These are phyloP conservation scores for Phanerodontia chrysosporium DNA, from an alignment of 768 basidiomycete genomes.

Conservation along the genomic window DNA sequence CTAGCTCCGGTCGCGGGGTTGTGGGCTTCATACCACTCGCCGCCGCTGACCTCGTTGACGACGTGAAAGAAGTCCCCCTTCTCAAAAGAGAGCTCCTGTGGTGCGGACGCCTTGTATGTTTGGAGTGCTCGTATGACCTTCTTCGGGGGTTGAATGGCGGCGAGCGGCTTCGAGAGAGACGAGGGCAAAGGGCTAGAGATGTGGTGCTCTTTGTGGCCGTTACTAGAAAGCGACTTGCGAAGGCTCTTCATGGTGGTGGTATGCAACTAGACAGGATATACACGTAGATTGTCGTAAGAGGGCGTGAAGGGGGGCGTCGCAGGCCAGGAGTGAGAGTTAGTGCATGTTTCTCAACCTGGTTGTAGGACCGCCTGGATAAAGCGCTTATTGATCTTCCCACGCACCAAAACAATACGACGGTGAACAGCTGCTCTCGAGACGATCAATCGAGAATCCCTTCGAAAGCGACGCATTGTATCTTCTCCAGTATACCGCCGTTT, in stretches of 20 bases:
- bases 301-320: conserved; percentile 21
- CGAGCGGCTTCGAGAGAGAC: conserved; percentile 59
- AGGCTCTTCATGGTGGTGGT: conserved; percentile 67
- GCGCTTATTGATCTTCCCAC: conserved; percentile 11
- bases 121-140: conserved; percentile 89
- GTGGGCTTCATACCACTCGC: conserved; percentile 86
- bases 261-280: conserved; percentile 17
- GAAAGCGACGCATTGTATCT: not conserved
- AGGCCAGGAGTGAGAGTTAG: conserved; percentile 18
- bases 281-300: conserved; percentile 20
- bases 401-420: conserved; percentile 6
- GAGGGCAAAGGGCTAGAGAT: conserved; percentile 70
- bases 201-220: conserved; percentile 58
- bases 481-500: not conserved
- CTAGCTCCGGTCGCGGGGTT: conserved; percentile 90
- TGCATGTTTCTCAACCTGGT: conserved; percentile 16
- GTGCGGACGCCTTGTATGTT: conserved; percentile 60
- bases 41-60: conserved; percentile 59
- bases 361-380: conserved; percentile 3
- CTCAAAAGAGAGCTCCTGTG: conserved; percentile 84
- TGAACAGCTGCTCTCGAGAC: conserved; percentile 1
- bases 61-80: conserved; percentile 99
- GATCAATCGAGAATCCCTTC: not conserved
- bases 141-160: conserved; percentile 79
- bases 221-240: conserved; percentile 64